These are phyloP conservation scores for Emericellopsis cladophorae DNA, from an alignment of 2,329 filamentous ascomycete species.

Conservation along the genomic window DNA sequence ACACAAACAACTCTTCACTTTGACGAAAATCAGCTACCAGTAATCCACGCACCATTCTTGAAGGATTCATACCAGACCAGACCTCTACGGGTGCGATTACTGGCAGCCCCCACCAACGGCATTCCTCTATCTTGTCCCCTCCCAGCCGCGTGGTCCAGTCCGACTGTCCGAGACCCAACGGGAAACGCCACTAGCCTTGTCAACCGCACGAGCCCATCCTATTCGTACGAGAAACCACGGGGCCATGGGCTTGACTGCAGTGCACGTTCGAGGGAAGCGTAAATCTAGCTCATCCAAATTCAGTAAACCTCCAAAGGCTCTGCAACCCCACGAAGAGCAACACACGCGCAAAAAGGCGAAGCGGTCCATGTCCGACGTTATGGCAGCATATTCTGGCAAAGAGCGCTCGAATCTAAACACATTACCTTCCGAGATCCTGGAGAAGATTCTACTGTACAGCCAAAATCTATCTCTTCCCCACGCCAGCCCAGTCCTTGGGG, in stretches of 20 bases:
- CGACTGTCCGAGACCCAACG: background rate
- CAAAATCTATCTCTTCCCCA: conserved; percentile 33
- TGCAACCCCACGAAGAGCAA: conserved; percentile 2
- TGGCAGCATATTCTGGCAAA: conserved; percentile 12
- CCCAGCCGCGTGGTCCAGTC: background rate
- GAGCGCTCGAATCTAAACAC: conserved; percentile 14
- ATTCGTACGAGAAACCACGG: background rate
- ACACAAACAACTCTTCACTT: too few species aligned
- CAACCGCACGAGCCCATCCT: background rate
- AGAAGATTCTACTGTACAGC: conserved; percentile 37
- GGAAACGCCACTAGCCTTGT: background rate
- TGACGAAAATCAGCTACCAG: too few species aligned
- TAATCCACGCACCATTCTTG: too few species aligned
- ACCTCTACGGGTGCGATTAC: too few species aligned
- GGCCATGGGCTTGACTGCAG: conserved; percentile 21
- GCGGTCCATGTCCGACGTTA: conserved; percentile 15
- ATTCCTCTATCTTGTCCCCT: too few species aligned
- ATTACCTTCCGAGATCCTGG: conserved; percentile 40
- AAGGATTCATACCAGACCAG: too few species aligned
- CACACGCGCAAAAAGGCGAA: conserved; percentile 11
- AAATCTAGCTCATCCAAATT: conserved; percentile 7
- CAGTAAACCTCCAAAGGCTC: background rate
- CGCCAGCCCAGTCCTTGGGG: conserved; percentile 29
- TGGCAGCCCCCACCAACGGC: too few species aligned
- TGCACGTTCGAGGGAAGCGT: conserved; percentile 34